Evolutionary conservation across 164 flowering plant genomes (phyloP).

Genomic region (Warburgia ugandensis): DNA sequence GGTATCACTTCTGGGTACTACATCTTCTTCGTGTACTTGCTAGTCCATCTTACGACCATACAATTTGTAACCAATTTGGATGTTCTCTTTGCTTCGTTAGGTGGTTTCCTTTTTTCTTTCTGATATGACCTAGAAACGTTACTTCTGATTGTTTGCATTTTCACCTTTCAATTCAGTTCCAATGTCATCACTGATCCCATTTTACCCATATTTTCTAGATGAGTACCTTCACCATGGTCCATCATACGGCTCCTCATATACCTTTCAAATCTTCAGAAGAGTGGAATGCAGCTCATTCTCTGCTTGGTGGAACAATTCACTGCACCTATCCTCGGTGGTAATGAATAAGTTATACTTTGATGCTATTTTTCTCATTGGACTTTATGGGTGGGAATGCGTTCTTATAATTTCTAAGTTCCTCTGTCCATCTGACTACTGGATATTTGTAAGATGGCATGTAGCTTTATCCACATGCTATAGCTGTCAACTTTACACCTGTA

Average conservation of each 20-base stretch:
- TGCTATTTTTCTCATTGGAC: background rate
- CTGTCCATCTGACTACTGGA: too few relatives aligned
- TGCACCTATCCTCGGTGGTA: conserved; percentile 91
- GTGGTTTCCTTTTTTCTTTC: background rate
- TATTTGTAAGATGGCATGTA: too few relatives aligned
- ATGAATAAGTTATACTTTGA: conserved; percentile 5
- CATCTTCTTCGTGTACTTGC: background rate
- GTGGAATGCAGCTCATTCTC: conserved; percentile 30
- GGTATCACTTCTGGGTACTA: conserved; percentile 93
- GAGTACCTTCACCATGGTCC: conserved; percentile 98
- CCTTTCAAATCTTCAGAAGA: conserved; percentile 49
- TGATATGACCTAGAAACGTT: too few relatives aligned
- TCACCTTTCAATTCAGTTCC: background rate
- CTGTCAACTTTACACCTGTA: too few relatives aligned
- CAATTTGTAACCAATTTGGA: too few relatives aligned
- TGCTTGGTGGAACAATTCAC: conserved; percentile 90
- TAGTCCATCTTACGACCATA: too few relatives aligned
- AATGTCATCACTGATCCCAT: background rate
- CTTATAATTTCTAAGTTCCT: too few relatives aligned
- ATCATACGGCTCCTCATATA: conserved; percentile 96
- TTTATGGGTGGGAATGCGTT: background rate
- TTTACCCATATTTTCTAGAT: conserved; percentile 33
- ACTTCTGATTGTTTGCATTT: too few relatives aligned
- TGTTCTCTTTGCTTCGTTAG: background rate
- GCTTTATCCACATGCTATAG: too few relatives aligned